Evolutionary conservation across 1,139 yeast genomes (phyloP), one percentile per base, ranked within the genome.

Genomic region (Saccharomyces hybrid): DNA sequence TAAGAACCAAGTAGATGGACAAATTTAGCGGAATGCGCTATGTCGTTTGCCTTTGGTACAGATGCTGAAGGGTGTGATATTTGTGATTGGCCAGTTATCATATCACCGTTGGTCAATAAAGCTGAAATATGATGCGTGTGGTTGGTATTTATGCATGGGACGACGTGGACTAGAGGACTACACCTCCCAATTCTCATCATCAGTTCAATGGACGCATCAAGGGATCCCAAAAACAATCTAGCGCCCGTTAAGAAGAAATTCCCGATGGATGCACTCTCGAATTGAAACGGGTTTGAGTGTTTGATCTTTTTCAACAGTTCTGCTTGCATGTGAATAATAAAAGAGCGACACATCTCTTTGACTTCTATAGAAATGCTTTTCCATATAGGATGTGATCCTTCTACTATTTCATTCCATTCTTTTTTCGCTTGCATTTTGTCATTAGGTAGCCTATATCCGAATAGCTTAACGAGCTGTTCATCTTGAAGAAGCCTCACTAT

Each of bases 51-150:
- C 41, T 54, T 46, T 16, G 53, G 59, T 16, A 58, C 55, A 38
- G 59, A 59, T 47, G 53, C 57, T 16, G 64, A 70, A 2, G 97
- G 97, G 69, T 91, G 98, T 0, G 97, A 89, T 7, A 91, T 91
- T 65, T 90, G 96, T 3, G 95, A 86, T 69, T 91, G 98, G n/a
- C 98, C 98, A 0, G 95, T 86, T 41, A 91, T 85, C 2, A 86
- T 75, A 6, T 80, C 74, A 0, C 95, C 96, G 69, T 88, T 81
- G 44, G 75, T 74, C 46, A 91, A 73, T 41, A 80, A 63, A 0
- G 97, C 97, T 55, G 95, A 84, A 23, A 91, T 90, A 65, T 90
- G 96, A 61, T 88, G 88, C 19, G 91, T 84, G 71, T 86, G 88
- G 63, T 85, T 88, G 16, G 96, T 87, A 65, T 86, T 88, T 44